Evolutionary conservation across 805 yeast species (phyloP).

Genomic region (Candida jianshihensis): DNA sequence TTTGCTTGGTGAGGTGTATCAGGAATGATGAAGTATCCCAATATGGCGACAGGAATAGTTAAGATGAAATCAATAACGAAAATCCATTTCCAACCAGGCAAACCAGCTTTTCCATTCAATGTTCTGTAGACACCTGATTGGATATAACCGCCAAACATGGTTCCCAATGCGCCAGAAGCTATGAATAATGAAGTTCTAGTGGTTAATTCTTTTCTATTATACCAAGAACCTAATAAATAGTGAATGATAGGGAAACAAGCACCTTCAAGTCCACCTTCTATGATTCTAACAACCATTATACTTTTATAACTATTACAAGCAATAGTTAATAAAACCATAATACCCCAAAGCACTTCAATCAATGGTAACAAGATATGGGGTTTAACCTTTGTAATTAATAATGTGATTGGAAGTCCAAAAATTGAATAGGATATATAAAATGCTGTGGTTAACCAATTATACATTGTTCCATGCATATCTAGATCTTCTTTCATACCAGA

Average conservation of each 20-base stretch:
- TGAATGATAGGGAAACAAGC: slow-evolving; percentile 14
- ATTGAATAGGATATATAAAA: slow-evolving; percentile 5
- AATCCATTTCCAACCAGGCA: slow-evolving; percentile 24
- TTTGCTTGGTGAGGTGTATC: slow-evolving; percentile 26
- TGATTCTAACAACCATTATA: slow-evolving; percentile 48
- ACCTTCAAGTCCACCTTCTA: slow-evolving; percentile 33
- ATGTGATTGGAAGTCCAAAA: slow-evolving; percentile 2
- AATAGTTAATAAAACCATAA: slow-evolving; percentile 39
- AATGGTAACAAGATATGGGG: slow-evolving; percentile 5
- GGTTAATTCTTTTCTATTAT: slow-evolving; percentile 7
- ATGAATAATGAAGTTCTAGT: slow-evolving; percentile 13
- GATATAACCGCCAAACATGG: slow-evolving; percentile 28
- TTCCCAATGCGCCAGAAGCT: slow-evolving; percentile 11
- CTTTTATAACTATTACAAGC: slow-evolving; percentile 1
- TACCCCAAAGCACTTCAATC: slow-evolving; percentile 23
- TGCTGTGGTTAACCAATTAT: slow-evolving; percentile 18
- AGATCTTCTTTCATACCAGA: slow-evolving; percentile 49
- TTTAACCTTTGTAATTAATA: slow-evolving; percentile 3
- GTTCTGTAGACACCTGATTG: slow-evolving; percentile 34
- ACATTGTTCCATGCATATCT: slow-evolving; percentile 40
- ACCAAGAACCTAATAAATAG: slow-evolving; percentile 13
- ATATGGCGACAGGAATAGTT: slow-evolving; percentile 42
- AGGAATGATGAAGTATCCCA: slow-evolving; percentile 43
- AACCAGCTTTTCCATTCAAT: slow-evolving; percentile 32
- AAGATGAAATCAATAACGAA: slow-evolving; percentile 41